Conservation (phyloP, 73 alveolate genomes). For the Strombidium stylifer region DNA sequence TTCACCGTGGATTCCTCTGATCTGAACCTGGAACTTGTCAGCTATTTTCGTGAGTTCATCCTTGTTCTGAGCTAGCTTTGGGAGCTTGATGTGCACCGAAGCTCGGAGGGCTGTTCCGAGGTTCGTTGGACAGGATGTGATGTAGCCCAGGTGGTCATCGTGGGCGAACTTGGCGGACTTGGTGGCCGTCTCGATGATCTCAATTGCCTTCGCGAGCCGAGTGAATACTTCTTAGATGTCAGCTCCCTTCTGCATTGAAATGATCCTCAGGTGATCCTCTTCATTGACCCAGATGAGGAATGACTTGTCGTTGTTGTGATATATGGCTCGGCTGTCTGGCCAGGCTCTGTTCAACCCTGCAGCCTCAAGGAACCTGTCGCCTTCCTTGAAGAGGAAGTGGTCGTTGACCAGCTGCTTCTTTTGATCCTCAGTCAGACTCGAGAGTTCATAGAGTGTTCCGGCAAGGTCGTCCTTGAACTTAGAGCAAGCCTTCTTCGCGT, state of each 20-base stretch:
- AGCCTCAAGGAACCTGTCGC: conserved; percentile 37
- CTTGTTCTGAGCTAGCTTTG: conserved; percentile 10
- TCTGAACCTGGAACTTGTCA: conserved; percentile 27
- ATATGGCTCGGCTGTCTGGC: conserved; percentile 54
- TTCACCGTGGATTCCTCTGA: conserved; percentile 49
- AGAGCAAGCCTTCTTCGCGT: conserved; percentile 4
- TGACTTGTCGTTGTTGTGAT: conserved; percentile 23
- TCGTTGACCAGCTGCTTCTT: conserved; percentile 24
- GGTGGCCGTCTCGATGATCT: conserved; percentile 24
- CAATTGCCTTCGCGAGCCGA: conserved; percentile 34
- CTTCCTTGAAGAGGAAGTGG: conserved; percentile 45
- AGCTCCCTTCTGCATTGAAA: conserved; percentile 28
- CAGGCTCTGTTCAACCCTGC: conserved; percentile 31
- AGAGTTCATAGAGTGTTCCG: conserved; percentile 28
- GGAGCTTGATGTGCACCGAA: conserved; percentile 38
- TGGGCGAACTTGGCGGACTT: conserved; percentile 39
- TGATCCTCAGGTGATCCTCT: conserved; percentile 38
- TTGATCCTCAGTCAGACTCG: conserved; percentile 9
- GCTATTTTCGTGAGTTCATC: conserved; percentile 35
- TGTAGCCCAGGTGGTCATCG: conserved; percentile 44
- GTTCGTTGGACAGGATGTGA: conserved; percentile 43
- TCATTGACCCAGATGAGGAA: conserved; percentile 50
- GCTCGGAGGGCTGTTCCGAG: conserved; percentile 53
- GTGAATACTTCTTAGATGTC: conserved; percentile 40
- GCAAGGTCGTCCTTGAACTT: conserved; percentile 39